phyloP scores from a whole-genome alignment of 1,284 basidiomycete genomes.

The Rhodotorula mucilaginosa region DNA sequence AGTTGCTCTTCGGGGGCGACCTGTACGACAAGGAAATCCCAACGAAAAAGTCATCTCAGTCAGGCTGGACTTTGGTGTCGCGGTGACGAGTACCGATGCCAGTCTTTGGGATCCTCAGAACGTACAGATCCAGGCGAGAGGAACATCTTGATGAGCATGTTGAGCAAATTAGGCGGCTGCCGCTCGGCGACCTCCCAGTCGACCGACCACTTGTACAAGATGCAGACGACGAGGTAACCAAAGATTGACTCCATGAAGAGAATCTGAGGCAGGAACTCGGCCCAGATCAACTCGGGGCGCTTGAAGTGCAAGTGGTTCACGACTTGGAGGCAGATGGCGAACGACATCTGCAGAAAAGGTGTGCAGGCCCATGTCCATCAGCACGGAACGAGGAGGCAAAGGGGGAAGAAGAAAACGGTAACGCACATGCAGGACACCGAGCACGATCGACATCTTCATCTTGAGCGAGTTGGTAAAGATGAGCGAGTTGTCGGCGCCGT shows the following conservation, averaged over 20 bases:
- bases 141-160: conserved; percentile 96
- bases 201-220: conserved; percentile 94
- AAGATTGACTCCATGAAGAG: conserved; percentile 97
- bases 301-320: conserved; percentile 95
- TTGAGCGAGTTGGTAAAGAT: conserved; percentile 99
- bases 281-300: conserved; percentile 77
- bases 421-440: conserved; percentile 93
- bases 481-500: conserved; percentile 84
- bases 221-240: conserved; percentile 91
- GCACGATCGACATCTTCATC: conserved; percentile 99
- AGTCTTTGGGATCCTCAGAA: background rate
- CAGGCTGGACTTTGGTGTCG: too few species aligned
- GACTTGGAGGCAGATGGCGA: conserved; percentile 90
- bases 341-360: conserved; percentile 74
- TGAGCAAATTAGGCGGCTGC: conserved; percentile 82
- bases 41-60: too few species aligned
- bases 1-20: conserved; percentile 69
- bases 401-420: too few species aligned
- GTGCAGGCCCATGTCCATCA: background rate
- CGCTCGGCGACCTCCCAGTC: conserved; percentile 75
- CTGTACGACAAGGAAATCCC: conserved; percentile 43
- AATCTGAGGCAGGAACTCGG: conserved; percentile 95
- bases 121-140: conserved; percentile 68
- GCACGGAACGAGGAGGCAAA: background rate
- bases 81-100: too few species aligned